Percentiles rank a stretch among this genome's conserved stretches.
Conservation (phyloP, 495 filamentous ascomycete genomes). For the Aspergillus nidulans region DNA sequence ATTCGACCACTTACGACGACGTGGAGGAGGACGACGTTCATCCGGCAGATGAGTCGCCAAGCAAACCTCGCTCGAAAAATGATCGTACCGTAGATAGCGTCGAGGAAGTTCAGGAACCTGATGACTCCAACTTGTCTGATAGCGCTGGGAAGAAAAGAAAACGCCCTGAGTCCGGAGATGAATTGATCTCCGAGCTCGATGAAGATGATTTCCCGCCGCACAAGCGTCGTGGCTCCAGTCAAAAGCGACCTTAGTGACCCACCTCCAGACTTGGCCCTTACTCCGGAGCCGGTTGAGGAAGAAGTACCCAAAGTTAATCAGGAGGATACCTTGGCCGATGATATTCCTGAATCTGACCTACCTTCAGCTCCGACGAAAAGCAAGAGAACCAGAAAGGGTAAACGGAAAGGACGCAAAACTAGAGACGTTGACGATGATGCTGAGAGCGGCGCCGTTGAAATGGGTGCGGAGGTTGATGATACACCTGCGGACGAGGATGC, state of each 20-base stretch:
- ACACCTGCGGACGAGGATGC: conserved; percentile 43
- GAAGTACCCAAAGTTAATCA: conserved; percentile 31
- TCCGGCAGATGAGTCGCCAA: conserved; percentile 37
- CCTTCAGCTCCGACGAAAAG: conserved; percentile 26
- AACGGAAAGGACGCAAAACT: conserved; percentile 40
- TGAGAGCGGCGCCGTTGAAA: conserved; percentile 24
- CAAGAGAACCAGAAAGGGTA: conserved; percentile 42
- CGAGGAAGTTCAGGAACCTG: conserved; percentile 27
- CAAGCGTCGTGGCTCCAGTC: conserved; percentile 43
- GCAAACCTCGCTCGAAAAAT: conserved; percentile 36
- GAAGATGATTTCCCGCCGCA: conserved; percentile 42
- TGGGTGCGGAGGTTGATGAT: conserved; percentile 31
- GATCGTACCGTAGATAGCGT: conserved; percentile 22
- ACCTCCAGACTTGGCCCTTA: conserved; percentile 25
- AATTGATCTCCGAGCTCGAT: conserved; percentile 36
- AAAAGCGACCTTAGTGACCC: conserved; percentile 44
- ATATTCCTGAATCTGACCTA: conserved; percentile 34
- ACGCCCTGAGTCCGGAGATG: conserved; percentile 37
- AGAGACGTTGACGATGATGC: conserved; percentile 37
- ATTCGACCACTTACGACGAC: conserved; percentile 46
- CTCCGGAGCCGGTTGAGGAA: conserved; percentile 36
- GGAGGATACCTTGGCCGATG: conserved; percentile 35
- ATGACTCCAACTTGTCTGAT: conserved; percentile 30
- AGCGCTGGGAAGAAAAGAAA: conserved; percentile 46
- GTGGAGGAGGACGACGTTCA: conserved; percentile 39